Evolutionary conservation across 1,284 basidiomycete genomes (phyloP), one percentile per base, ranked within the genome.

Genomic region (Moesziomyces sp.): DNA sequence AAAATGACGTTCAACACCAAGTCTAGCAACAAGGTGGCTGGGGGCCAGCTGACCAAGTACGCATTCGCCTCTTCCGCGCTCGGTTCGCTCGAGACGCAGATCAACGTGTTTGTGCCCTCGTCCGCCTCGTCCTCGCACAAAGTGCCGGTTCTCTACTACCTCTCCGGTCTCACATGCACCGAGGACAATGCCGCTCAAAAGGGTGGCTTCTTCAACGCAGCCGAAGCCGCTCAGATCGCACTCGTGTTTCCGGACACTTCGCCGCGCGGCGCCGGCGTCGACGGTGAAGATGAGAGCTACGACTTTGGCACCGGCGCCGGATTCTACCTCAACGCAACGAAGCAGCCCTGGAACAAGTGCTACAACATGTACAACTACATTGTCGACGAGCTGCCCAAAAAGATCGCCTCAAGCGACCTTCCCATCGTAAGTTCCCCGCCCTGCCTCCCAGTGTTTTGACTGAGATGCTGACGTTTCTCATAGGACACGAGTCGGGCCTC

Each of bases 211-310:
- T 82, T 82, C 51, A 50, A 48, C 19, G 75, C 77, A 8, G 82
- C 82, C 4, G 74, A 76, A 1, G 28, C 67, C n/a, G 55, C 70
- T 58, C 76, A 91, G 5, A 91, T 99, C 61, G 95, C 96, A 0
- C 86, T 99, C 50, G 89, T 99, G 44, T 97, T 97, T 84, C 94
- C 97, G 0, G 97, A 99, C 83, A 99, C 97, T 0, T 93, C 92
- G 43, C 97, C 97, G 3, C 89, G 96, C 34, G 94, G 94, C 1
- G 95, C 96, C 2, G 91, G 90, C n/a, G 88, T 94, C 61, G 89
- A 91, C 57, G 93, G 92, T 42, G 86, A 85, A 50, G 94, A 99
- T 85, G 90, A 93, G 49, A 88, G 89, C 67, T 90, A 91, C 83
- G 92, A 97, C 82, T 85, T 85, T 57, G 84, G 85, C 18, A 74